Evolutionary conservation across 2,329 filamentous ascomycete genomes (phyloP).

Genomic region (Cordyceps cicadae): DNA sequence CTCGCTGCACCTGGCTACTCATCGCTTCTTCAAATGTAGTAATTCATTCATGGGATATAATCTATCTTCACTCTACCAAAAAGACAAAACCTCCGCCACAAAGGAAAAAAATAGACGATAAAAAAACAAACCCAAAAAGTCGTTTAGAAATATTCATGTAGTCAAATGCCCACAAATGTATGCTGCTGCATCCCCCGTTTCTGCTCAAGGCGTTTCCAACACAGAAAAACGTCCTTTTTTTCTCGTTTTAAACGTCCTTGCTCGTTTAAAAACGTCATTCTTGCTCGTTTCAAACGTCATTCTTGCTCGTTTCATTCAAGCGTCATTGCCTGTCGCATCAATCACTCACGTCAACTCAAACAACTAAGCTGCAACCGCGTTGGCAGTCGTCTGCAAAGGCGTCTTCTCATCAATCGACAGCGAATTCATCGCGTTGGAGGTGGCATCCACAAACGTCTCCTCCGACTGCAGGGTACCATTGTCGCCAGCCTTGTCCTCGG

Average conservation of each 20-base stretch:
- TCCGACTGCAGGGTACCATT: constrained; percentile 3
- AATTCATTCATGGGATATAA: constrained; percentile 9
- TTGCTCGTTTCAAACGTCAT: too few relatives aligned
- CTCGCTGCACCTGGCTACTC: too few relatives aligned
- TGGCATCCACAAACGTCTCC: constrained; percentile 9
- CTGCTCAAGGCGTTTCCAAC: not conserved
- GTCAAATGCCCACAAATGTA: not conserved
- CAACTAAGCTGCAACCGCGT: constrained; percentile 11
- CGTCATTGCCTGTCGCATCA: not conserved
- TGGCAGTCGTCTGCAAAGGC: not conserved
- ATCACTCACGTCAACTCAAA: too few relatives aligned
- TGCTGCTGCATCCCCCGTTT: not conserved
- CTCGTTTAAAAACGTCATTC: too few relatives aligned
- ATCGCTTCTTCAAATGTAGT: too few relatives aligned
- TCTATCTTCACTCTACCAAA: constrained; percentile 1
- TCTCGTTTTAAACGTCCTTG: too few relatives aligned
- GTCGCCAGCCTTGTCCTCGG: not conserved
- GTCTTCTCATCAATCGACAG: constrained; percentile 8
- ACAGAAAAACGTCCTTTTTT: too few relatives aligned
- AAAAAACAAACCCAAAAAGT: not conserved
- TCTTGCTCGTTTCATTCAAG: too few relatives aligned
- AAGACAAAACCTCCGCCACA: not conserved
- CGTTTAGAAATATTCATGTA: constrained; percentile 1
- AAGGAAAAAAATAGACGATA: not conserved
- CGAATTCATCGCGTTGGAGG: not conserved